These are phyloP conservation scores for Fusarium fracticaudum DNA, from an alignment of 2,329 filamentous ascomycete species.

Conservation along the genomic window DNA sequence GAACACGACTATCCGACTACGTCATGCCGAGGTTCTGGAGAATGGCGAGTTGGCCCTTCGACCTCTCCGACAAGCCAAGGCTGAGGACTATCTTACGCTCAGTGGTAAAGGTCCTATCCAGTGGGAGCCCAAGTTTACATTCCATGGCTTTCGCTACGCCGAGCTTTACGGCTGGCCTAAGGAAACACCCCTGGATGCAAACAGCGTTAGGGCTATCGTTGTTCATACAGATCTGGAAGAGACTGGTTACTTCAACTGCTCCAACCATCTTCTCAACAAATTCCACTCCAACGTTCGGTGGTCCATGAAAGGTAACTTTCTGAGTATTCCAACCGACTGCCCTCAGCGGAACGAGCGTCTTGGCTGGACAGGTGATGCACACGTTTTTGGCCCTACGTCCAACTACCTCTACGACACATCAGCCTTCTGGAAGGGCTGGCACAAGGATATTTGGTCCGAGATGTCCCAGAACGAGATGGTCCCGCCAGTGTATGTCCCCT, in stretches of 20 bases:
- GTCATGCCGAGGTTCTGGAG: conserved; percentile 66
- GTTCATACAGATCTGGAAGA: conserved; percentile 62
- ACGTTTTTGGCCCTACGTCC: conserved; percentile 60
- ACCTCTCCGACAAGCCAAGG: conserved; percentile 55
- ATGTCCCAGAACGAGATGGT: conserved; percentile 20
- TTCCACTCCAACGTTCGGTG: conserved; percentile 64
- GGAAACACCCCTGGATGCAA: conserved; percentile 37
- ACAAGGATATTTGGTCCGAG: conserved; percentile 27
- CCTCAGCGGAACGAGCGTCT: conserved; percentile 65
- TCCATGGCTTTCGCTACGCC: conserved; percentile 64
- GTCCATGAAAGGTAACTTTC: conserved; percentile 68
- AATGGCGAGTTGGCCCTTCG: conserved; percentile 51
- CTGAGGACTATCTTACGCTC: conserved; percentile 47
- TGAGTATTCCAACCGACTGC: conserved; percentile 66
- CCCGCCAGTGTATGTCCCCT: conserved; percentile 4
- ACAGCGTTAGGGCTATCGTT: conserved; percentile 41
- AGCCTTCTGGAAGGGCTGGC: conserved; percentile 52
- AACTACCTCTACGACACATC: conserved; percentile 63
- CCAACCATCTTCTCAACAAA: conserved; percentile 60
- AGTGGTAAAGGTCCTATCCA: neutral
- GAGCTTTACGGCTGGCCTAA: conserved; percentile 57
- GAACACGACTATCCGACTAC: conserved; percentile 56
- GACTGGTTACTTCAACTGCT: conserved; percentile 63
- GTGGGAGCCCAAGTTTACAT: conserved; percentile 57
- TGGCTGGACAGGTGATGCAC: conserved; percentile 61